A percentile compares a stretch with the other conserved stretches of the same genome.
These are phyloP conservation scores for Penicillium parvum DNA, from an alignment of 495 filamentous ascomycete species.

Conservation along the genomic window DNA sequence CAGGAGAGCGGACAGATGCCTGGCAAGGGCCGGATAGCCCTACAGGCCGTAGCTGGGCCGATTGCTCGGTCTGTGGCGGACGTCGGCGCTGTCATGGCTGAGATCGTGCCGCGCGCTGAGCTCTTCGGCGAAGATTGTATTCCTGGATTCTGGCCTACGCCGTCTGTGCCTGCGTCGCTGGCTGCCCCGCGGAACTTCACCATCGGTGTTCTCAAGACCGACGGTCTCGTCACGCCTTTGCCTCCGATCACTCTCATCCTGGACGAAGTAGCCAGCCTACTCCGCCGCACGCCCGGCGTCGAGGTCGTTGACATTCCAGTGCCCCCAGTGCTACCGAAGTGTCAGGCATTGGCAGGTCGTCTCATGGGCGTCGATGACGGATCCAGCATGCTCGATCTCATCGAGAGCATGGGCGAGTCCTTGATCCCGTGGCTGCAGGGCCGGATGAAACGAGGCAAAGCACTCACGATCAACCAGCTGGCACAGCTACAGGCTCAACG, in stretches of 20 bases:
- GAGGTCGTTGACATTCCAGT: constrained; percentile 52
- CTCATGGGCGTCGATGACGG: constrained; percentile 56
- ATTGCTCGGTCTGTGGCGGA: constrained; percentile 43
- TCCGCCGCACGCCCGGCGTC: constrained; percentile 42
- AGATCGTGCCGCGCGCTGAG: constrained; percentile 44
- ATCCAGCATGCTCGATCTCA: constrained; percentile 47
- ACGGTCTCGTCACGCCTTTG: constrained; percentile 54
- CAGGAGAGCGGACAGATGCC: constrained; percentile 40
- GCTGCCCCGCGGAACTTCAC: constrained; percentile 29
- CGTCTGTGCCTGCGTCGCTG: constrained; percentile 10
- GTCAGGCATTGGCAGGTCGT: constrained; percentile 51
- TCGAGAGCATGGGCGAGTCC: constrained; percentile 51
- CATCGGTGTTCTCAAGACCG: constrained; percentile 53
- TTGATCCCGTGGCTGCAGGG: constrained; percentile 55
- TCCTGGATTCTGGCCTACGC: constrained; percentile 45
- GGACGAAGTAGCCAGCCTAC: constrained; percentile 42
- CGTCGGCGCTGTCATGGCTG: constrained; percentile 44
- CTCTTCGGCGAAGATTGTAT: constrained; percentile 48
- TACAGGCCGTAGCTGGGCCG: constrained; percentile 50
- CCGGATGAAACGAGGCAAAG: constrained; percentile 40
- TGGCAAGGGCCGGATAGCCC: constrained; percentile 34
- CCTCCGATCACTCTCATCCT: constrained; percentile 54
- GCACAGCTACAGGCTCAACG: constrained; percentile 48
- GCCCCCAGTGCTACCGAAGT: constrained; percentile 43
- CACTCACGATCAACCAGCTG: constrained; percentile 40